These are phyloP conservation scores for Geotrichum bryndzae DNA, from an alignment of 1,139 yeast species.

Conservation along the genomic window DNA sequence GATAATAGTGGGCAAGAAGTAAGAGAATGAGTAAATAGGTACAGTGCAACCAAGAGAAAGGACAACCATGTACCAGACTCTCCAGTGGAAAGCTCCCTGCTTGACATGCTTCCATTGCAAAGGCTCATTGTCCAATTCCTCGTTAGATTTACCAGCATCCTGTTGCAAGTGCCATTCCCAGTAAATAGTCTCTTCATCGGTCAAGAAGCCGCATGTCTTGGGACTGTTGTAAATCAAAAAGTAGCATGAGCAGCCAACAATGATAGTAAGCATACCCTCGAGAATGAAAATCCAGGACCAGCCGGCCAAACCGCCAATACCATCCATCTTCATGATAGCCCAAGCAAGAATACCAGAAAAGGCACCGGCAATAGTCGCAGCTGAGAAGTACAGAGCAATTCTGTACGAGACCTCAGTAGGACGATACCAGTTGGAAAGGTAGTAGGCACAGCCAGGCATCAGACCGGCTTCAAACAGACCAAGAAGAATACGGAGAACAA, in stretches of 20 bases:
- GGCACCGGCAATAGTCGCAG: conserved; percentile 19
- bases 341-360: conserved; percentile 48
- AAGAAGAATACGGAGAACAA: conserved; percentile 33
- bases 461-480: conserved; percentile 58
- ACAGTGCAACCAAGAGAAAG: conserved; percentile 17
- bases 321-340: conserved; percentile 46
- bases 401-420: conserved; percentile 22
- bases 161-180: conserved; percentile 15
- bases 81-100: conserved; percentile 18
- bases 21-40: conserved; percentile 25
- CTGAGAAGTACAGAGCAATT: conserved; percentile 19
- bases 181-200: conserved; percentile 43
- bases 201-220: conserved; percentile 43
- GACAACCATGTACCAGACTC: conserved; percentile 19
- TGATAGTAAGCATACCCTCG: conserved; percentile 59
- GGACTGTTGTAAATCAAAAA: conserved; percentile 49
- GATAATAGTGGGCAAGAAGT: conserved; percentile 36
- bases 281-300: conserved; percentile 80
- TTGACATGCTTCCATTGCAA: conserved; percentile 8
- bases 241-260: conserved; percentile 49
- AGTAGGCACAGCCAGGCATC: conserved; percentile 42
- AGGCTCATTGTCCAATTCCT: conserved; percentile 7
- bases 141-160: conserved; percentile 11
- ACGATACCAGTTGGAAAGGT: conserved; percentile 20
- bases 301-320: conserved; percentile 50